Base-by-base conservation (phyloP, 148 eudicot species). In the Chenopodium berlandieri region DNA sequence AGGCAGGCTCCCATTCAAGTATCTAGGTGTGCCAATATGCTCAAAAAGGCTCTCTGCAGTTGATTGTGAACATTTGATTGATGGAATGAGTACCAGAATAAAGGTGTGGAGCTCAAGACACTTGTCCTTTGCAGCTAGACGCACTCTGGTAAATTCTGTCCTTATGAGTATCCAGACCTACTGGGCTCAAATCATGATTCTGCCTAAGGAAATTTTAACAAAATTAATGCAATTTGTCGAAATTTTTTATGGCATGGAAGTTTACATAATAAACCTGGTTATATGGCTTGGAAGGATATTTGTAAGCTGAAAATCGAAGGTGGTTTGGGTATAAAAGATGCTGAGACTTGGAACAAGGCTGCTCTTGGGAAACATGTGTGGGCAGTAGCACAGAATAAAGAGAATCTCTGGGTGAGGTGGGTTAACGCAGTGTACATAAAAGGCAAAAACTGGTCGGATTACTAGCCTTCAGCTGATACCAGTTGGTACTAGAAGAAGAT, bases 71-170 rank as follows among this genome's bases (percentile, higher is more conserved):
- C 16, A 52, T 14, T 0, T 14, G 58, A 14, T 52, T 10, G 14
- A 52, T 0, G 11, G 10, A 14, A 52, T 52, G 58, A 0, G 16
- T 52, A 6, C 58, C 0, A 52, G 17, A 12, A 52, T 52, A 0
- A 52, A 14, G 16, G 0, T 52, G 0, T 52, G 58, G 58, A 52
- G 58, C 17, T 52, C 17, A 10, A 52, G 12, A 0, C 0, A 52
- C 58, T 0, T 52, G 58, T 52, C 58, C 1, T 37, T 37, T 37
- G 40, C 40, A 5, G 7, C 40, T 5, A 37, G 6, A 37, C 7
- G 5, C 0, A 7, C 5, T 0, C 40, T 37, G 0, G 5, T 37
- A 0, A 37, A 37, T 0, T 37, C 40, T 37, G 7, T 37, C 0
- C 7, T 37, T 0, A 37, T 37, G 7, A 37, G 40, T 37, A 37